Base-by-base conservation (phyloP, 2,329 filamentous ascomycete genomes). In the Cladosporium sp. region DNA sequence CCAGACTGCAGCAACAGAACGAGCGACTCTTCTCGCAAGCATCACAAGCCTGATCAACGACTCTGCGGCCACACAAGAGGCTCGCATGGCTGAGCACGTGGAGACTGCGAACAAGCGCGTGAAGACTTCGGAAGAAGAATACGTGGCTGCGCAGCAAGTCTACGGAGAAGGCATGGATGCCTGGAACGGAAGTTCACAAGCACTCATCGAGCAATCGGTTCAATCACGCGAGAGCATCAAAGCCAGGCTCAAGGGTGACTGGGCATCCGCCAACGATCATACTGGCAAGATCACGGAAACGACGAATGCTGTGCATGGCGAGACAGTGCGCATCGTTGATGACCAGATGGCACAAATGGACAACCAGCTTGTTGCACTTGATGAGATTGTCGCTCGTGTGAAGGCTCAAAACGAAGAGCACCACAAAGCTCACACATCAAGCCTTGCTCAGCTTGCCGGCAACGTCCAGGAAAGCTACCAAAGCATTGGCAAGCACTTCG, bases 291-390 rank as follows among this genome's bases (percentile, higher is more conserved):
- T 99, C 71, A 91, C 94, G 71, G 85, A 86, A 8, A 91, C 91
- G 0, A 93, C 94, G 0, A 90, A 91, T 71, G 91, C 91, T 2
- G 93, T 98, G 1, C 93, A 99, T 70, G 90, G 91, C 36, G 91
- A 96, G 78, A 97, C 94, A 0, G 88, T 97, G 32, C 89, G 89
- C 7, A 94, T 96, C 65, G 93, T 98, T 14, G 91, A 94, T 73
- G 89, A 91, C 65, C 95, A 99, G 79, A 91, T 96, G 80, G 85
- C 86, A 64, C 91, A 96, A 70, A 90, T 99, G 74, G 89, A 91
- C 67, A 85, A 84, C n/a, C 92, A 98, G 77, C 93, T 99, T 86
- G 87, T 89, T 65, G 91, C 92, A 1, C 85, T 99, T 8, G 94
- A 98, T 73, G 91, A 94, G 70, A 97, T 97, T 72, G 92, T 98